Evolutionary conservation across 2,329 filamentous ascomycete species (phyloP).

Genomic region (Mycosphaerella arachidis): DNA sequence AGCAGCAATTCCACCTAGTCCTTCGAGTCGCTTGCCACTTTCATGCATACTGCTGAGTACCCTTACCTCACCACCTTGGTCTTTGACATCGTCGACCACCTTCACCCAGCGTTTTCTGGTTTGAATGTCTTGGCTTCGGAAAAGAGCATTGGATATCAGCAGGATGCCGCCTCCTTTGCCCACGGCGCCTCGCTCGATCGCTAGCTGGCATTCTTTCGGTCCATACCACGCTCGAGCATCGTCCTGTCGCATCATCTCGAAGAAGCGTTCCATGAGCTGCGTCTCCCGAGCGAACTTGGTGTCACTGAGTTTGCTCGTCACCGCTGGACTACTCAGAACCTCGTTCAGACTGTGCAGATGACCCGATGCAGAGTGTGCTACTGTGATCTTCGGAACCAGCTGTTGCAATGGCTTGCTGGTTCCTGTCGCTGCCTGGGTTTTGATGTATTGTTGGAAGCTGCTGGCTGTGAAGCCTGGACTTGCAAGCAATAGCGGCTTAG

Average conservation of each 20-base stretch:
- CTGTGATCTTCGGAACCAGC: constrained; percentile 59
- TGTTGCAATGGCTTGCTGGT: constrained; percentile 67
- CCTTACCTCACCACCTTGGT: constrained; percentile 77
- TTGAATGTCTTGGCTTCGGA: constrained; percentile 74
- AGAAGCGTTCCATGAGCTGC: constrained; percentile 77
- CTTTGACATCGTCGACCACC: constrained; percentile 80
- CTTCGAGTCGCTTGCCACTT: constrained; percentile 79
- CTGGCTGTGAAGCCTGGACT: constrained; percentile 83
- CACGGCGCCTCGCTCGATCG: constrained; percentile 82
- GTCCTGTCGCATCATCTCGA: constrained; percentile 71
- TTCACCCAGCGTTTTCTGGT: constrained; percentile 75
- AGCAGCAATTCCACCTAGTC: constrained; percentile 80
- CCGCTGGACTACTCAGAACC: constrained; percentile 74
- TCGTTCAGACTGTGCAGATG: constrained; percentile 85
- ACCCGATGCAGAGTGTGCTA: constrained; percentile 80
- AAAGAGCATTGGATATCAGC: constrained; percentile 81
- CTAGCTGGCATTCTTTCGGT: constrained; percentile 71
- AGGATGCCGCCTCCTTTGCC: constrained; percentile 79
- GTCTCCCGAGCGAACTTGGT: constrained; percentile 86
- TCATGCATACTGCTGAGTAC: constrained; percentile 93
- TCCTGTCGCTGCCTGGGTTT: constrained; percentile 56
- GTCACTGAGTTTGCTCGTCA: constrained; percentile 71
- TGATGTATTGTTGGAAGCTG: constrained; percentile 73
- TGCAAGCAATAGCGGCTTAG: constrained; percentile 74
- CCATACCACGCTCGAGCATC: constrained; percentile 92